Conservation (phyloP, 1,284 basidiomycete genomes). For the Tetrapyrgos nigripes region DNA sequence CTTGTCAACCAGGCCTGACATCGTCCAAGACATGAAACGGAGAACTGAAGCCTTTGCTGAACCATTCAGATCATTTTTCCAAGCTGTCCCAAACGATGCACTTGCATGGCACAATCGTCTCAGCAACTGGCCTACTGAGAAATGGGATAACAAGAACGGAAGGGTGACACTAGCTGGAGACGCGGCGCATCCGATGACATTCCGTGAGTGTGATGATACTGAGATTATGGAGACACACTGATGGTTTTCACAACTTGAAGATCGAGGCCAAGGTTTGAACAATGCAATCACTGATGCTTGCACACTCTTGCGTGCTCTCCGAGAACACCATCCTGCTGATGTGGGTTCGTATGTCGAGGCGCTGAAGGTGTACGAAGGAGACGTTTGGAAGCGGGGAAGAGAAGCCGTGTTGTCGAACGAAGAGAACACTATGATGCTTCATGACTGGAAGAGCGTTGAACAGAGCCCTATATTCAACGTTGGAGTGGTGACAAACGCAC, state of each 20-base stretch:
- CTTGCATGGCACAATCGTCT: slow-evolving; percentile 1
- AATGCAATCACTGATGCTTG: slow-evolving; percentile 9
- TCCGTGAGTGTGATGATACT: slow-evolving; percentile 7
- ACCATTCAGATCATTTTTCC: slow-evolving; percentile 4
- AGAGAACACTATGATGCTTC: neutral
- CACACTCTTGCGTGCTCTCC: neutral
- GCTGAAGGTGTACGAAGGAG: neutral
- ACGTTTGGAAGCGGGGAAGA: slow-evolving; percentile 2
- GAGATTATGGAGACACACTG: neutral
- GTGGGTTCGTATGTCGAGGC: neutral
- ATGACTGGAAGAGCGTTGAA: neutral
- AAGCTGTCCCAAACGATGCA: slow-evolving; percentile 6
- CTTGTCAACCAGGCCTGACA: neutral
- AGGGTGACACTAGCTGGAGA: slow-evolving; percentile 8
- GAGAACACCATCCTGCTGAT: neutral
- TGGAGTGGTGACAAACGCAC: no score
- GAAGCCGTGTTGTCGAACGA: neutral
- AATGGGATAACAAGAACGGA: slow-evolving; percentile 9
- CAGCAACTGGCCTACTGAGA: slow-evolving; percentile 4
- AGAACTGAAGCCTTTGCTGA: neutral
- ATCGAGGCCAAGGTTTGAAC: slow-evolving; percentile 12
- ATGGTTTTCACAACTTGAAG: neutral
- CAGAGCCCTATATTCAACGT: neutral
- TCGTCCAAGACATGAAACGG: neutral
- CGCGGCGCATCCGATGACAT: slow-evolving; percentile 9